Evolutionary conservation across 371 early-diverging fungal species (phyloP).

Genomic region (Mortierella sp.): DNA sequence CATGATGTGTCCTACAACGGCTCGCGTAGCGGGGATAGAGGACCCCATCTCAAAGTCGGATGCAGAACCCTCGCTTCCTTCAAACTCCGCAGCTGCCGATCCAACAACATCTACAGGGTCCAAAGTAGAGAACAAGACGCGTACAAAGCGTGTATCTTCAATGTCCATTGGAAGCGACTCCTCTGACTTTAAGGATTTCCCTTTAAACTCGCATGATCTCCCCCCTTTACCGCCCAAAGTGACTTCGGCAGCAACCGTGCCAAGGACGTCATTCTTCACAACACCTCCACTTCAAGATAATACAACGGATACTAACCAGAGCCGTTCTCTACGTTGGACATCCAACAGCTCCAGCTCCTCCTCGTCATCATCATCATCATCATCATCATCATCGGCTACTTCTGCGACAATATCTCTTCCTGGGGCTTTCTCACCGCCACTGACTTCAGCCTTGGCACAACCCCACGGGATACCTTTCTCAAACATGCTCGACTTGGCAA

Average conservation of each 20-base stretch:
- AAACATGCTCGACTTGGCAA: constrained; percentile 42
- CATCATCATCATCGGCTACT: constrained; percentile 9
- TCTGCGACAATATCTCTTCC: constrained; percentile 24
- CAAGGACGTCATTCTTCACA: constrained; percentile 24
- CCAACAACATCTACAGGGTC: neutral
- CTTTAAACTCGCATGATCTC: constrained; percentile 9
- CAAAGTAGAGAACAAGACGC: neutral
- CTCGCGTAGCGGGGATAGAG: constrained; percentile 9
- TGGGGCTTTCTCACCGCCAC: constrained; percentile 15
- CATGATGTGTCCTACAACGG: constrained; percentile 11
- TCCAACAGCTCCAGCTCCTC: constrained; percentile 9
- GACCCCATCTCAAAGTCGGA: neutral
- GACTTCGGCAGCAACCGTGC: neutral
- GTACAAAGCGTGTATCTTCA: constrained; percentile 21
- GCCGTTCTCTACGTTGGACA: neutral
- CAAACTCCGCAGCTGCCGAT: neutral
- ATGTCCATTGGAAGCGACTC: constrained; percentile 15
- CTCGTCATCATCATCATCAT: constrained; percentile 18
- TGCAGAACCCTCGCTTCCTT: neutral
- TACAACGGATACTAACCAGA: neutral
- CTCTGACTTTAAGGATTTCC: neutral
- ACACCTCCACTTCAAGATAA: constrained; percentile 17
- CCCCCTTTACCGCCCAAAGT: constrained; percentile 18
- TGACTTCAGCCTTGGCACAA: constrained; percentile 2
- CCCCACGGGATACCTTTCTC: constrained; percentile 36